These are phyloP conservation scores for Colletotrichum neosansevieriae DNA, from an alignment of 2,329 filamentous ascomycete species.

Conservation along the genomic window DNA sequence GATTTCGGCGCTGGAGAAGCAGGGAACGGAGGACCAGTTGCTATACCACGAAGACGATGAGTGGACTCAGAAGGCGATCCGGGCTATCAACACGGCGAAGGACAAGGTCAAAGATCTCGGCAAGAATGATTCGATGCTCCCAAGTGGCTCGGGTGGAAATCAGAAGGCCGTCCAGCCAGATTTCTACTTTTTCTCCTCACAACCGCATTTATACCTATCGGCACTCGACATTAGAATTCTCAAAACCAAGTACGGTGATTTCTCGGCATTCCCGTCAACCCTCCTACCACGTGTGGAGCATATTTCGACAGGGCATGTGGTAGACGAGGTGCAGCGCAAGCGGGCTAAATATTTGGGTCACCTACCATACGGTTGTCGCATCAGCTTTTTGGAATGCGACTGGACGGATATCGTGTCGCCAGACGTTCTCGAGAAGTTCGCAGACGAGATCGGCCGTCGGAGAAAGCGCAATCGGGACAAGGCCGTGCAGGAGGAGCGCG, in stretches of 20 bases:
- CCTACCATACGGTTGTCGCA: slow-evolving; percentile 89
- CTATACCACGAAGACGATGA: slow-evolving; percentile 93
- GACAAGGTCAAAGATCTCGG: slow-evolving; percentile 72
- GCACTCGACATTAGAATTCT: slow-evolving; percentile 92
- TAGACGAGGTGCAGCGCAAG: slow-evolving; percentile 87
- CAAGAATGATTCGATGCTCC: slow-evolving; percentile 45
- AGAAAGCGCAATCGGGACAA: slow-evolving; percentile 86
- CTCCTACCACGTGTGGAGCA: slow-evolving; percentile 89
- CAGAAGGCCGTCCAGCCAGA: slow-evolving; percentile 52
- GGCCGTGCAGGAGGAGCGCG: slow-evolving; percentile 86
- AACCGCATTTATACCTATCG: slow-evolving; percentile 90
- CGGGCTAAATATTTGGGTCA: slow-evolving; percentile 89
- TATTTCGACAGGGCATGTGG: slow-evolving; percentile 86
- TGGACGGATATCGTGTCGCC: slow-evolving; percentile 90
- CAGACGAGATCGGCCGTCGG: slow-evolving; percentile 80
- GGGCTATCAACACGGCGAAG: slow-evolving; percentile 78
- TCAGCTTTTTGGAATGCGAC: slow-evolving; percentile 92
- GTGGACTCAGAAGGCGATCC: slow-evolving; percentile 89
- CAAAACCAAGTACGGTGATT: slow-evolving; percentile 88
- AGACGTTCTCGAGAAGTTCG: slow-evolving; percentile 80
- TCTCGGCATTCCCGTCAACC: slow-evolving; percentile 84
- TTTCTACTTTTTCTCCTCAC: slow-evolving; percentile 90
- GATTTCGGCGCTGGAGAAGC: slow-evolving; percentile 77
- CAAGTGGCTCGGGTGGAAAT: slow-evolving; percentile 7
- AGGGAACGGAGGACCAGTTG: slow-evolving; percentile 90